Conservation (phyloP, 2,329 filamentous ascomycete species). For the Stemphylium vesicarium region DNA sequence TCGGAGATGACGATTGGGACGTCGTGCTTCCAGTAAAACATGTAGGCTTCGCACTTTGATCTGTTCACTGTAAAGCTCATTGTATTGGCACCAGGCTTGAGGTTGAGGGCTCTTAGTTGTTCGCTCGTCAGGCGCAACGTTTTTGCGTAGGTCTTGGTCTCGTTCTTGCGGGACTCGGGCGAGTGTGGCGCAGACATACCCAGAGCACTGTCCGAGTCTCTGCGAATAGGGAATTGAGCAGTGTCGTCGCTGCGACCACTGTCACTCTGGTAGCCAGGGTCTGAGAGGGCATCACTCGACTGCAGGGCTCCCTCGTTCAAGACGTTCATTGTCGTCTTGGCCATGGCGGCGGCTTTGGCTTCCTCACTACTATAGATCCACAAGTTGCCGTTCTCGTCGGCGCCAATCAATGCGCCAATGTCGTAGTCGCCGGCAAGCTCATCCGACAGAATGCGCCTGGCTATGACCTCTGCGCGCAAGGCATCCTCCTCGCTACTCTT, state of each 20-base stretch:
- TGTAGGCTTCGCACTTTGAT: slow-evolving; percentile 87
- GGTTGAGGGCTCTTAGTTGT: slow-evolving; percentile 82
- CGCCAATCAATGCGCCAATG: slow-evolving; percentile 91
- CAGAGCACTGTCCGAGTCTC: slow-evolving; percentile 74
- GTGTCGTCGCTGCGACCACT: slow-evolving; percentile 68
- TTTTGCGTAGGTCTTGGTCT: slow-evolving; percentile 91
- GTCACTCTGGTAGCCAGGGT: slow-evolving; percentile 95
- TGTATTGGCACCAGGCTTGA: slow-evolving; percentile 85
- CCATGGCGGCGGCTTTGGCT: slow-evolving; percentile 86
- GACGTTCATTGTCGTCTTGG: slow-evolving; percentile 61
- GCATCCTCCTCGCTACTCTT: slow-evolving; percentile 94
- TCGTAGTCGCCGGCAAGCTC: slow-evolving; percentile 95
- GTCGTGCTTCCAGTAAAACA: slow-evolving; percentile 93
- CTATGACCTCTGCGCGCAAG: slow-evolving; percentile 88
- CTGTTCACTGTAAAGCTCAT: slow-evolving; percentile 98
- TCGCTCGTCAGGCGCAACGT: slow-evolving; percentile 94
- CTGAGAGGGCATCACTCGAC: slow-evolving; percentile 81
- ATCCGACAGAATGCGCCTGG: slow-evolving; percentile 88
- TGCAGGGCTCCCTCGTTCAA: slow-evolving; percentile 61
- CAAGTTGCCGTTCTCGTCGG: slow-evolving; percentile 94
- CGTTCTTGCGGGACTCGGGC: slow-evolving; percentile 60
- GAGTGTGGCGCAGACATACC: slow-evolving; percentile 67
- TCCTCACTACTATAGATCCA: slow-evolving; percentile 99
- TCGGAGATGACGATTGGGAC: slow-evolving; percentile 96
- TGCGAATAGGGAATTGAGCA: slow-evolving; percentile 59